Evolutionary conservation across 83 land plant genomes (phyloP).

Genomic region (Thuja plicata): DNA sequence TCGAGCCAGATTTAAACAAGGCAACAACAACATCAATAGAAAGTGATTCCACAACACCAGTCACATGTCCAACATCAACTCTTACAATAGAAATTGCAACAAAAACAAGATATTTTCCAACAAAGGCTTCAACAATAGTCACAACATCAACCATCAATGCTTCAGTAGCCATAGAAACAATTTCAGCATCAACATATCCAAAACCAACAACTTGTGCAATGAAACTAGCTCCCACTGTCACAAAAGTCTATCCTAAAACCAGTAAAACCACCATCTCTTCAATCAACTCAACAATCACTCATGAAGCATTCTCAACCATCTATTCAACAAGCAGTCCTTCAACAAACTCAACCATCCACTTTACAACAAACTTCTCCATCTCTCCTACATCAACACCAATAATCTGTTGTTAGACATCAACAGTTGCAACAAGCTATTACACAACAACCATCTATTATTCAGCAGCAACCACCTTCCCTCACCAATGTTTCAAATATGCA

Average conservation of each 20-base stretch:
- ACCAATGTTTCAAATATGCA: neutral
- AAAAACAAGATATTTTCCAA: constrained; percentile 10
- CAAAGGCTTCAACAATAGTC: constrained; percentile 3
- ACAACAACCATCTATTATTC: constrained; percentile 9
- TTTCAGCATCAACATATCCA: constrained; percentile 26
- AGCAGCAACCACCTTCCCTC: constrained; percentile 8
- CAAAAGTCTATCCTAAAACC: constrained; percentile 11
- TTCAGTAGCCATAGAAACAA: constrained; percentile 43
- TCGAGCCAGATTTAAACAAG: neutral
- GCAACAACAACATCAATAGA: constrained; percentile 13
- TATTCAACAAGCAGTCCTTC: constrained; percentile 27
- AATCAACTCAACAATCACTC: constrained; percentile 19
- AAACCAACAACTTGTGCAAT: constrained; percentile 25
- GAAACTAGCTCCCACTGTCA: constrained; percentile 20
- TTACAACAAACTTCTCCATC: constrained; percentile 9
- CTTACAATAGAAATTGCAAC: constrained; percentile 29
- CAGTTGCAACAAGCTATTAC: constrained; percentile 15
- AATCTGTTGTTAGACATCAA: constrained; percentile 12
- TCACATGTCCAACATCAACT: constrained; percentile 37
- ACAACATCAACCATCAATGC: constrained; percentile 13
- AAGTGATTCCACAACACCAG: constrained; percentile 18
- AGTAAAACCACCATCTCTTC: constrained; percentile 15
- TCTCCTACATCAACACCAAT: neutral
- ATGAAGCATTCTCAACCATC: constrained; percentile 12
- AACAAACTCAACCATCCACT: constrained; percentile 17